A percentile compares a stretch with the other conserved stretches of the same genome.
Conservation (phyloP, 371 early-diverging fungal genomes). For the Mucor irregularis region DNA sequence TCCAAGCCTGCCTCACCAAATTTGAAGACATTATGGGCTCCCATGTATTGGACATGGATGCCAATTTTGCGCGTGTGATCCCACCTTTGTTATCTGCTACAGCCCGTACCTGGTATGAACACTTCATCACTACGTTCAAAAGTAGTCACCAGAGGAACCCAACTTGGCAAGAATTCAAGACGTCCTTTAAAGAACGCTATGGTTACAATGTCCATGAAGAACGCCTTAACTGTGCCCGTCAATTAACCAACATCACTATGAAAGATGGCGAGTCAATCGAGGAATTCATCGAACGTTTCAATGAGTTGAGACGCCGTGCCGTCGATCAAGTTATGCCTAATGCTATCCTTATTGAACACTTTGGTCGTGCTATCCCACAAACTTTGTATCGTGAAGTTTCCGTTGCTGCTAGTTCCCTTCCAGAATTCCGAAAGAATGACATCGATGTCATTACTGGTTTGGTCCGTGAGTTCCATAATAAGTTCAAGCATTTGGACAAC, state of each 20-base stretch:
- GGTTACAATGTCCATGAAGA: slow-evolving; percentile 1
- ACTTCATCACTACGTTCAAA: background rate
- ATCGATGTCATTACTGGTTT: background rate
- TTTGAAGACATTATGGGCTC: slow-evolving; percentile 6
- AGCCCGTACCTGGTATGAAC: slow-evolving; percentile 1
- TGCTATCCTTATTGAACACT: background rate
- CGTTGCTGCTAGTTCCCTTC: background rate
- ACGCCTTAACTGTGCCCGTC: background rate
- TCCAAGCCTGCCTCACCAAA: background rate
- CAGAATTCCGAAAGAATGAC: background rate
- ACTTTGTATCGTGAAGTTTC: background rate
- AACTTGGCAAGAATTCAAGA: background rate
- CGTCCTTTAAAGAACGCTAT: background rate
- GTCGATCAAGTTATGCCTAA: background rate
- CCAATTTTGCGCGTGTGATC: slow-evolving; percentile 1
- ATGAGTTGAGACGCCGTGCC: slow-evolving; percentile 4
- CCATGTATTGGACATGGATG: background rate
- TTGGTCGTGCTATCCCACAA: background rate
- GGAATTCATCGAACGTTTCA: slow-evolving; percentile 4
- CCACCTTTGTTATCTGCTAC: background rate
- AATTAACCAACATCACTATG: background rate
- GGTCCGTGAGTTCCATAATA: background rate
- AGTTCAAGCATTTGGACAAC: background rate
- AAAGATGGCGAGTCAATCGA: background rate
- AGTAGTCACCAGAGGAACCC: background rate